Percentiles rank a stretch among this genome's conserved stretches.
Conservation (phyloP, 2,329 filamentous ascomycete species). For the Phaeophleospora eucalypticola region DNA sequence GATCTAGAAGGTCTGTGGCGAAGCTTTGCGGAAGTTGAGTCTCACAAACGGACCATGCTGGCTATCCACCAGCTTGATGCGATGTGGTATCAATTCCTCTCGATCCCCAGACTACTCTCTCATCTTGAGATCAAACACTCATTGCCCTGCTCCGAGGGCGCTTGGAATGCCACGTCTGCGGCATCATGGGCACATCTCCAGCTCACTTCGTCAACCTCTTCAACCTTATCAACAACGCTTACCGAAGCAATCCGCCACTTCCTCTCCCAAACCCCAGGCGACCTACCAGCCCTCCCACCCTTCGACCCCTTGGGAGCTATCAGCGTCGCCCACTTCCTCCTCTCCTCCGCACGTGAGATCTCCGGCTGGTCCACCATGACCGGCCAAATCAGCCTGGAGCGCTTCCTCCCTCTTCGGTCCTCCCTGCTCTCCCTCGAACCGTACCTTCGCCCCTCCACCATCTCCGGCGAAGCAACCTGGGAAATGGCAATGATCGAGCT, state of each 20-base stretch:
- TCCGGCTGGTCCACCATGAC: constrained; percentile 6
- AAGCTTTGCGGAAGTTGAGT: constrained; percentile 37
- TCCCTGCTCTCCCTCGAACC: constrained; percentile 1
- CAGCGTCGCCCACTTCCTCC: constrained; percentile 5
- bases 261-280: neutral
- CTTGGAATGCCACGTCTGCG: constrained; percentile 38
- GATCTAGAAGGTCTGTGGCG: constrained; percentile 40
- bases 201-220: constrained; percentile 11
- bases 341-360: constrained; percentile 2
- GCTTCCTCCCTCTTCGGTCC: neutral
- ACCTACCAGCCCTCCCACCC: neutral
- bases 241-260: constrained; percentile 5
- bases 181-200: constrained; percentile 35
- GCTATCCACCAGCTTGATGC: constrained; percentile 44
- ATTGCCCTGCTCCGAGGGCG: constrained; percentile 38
- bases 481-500: constrained; percentile 6
- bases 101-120: constrained; percentile 35
- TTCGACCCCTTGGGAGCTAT: constrained; percentile 3
- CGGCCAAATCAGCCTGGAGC: constrained; percentile 2
- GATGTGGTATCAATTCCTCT: constrained; percentile 43
- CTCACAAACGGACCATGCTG: constrained; percentile 42
- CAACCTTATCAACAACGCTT: neutral
- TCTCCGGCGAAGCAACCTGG: neutral
- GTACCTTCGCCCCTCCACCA: neutral
- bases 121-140: constrained; percentile 46